Conservation (phyloP, 495 filamentous ascomycete genomes). For the Aspergillus baeticus region DNA sequence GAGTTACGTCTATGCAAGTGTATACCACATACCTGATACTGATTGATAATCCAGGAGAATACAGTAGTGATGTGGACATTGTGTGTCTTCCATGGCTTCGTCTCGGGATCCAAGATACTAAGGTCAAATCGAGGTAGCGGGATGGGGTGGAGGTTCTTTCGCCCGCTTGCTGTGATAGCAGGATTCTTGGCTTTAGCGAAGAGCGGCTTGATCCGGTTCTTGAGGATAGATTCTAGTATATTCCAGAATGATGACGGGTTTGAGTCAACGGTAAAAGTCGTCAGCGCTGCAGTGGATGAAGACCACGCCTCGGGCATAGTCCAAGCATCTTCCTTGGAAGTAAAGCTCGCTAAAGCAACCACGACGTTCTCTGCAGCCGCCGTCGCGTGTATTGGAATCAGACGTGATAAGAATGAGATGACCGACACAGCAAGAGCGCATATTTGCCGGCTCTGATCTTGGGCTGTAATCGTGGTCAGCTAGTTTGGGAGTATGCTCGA, state of each 20-base stretch:
- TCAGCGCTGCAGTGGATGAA: slow-evolving; percentile 41
- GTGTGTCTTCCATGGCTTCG: slow-evolving; percentile 73
- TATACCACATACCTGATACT: slow-evolving; percentile 34
- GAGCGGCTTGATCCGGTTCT: slow-evolving; percentile 57
- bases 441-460: slow-evolving; percentile 21
- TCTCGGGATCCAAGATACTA: slow-evolving; percentile 45
- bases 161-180: slow-evolving; percentile 59
- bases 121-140: slow-evolving; percentile 40
- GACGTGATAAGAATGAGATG: slow-evolving; percentile 19
- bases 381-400: slow-evolving; percentile 21
- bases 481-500: neutral
- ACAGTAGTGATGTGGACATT: slow-evolving; percentile 61
- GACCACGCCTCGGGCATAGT: slow-evolving; percentile 32
- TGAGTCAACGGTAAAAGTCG: slow-evolving; percentile 25
- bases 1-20: no score
- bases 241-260: slow-evolving; percentile 31
- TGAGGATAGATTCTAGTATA: slow-evolving; percentile 56
- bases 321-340: slow-evolving; percentile 54
- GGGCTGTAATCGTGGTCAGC: slow-evolving; percentile 8
- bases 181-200: slow-evolving; percentile 66
- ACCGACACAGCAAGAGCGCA: slow-evolving; percentile 33
- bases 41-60: slow-evolving; percentile 62
- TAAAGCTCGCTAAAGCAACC: slow-evolving; percentile 46
- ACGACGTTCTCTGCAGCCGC: slow-evolving; percentile 25
- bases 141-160: slow-evolving; percentile 56